Evolutionary conservation across 139 green algal species (phyloP).

Genomic region (Trebouxia sp.): DNA sequence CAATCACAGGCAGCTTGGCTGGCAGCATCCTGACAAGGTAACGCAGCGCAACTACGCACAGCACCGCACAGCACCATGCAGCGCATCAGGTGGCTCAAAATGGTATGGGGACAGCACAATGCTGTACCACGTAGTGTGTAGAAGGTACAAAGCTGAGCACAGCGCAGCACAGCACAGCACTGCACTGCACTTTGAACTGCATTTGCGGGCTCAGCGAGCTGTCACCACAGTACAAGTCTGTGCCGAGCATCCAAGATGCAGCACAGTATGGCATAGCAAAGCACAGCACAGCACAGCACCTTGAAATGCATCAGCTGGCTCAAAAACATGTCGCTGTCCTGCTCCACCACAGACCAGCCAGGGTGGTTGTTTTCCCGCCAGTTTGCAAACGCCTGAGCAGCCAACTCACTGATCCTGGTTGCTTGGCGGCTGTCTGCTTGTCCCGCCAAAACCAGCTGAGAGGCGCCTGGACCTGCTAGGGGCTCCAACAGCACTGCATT

Average conservation of each 20-base stretch:
- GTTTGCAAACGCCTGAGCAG: not conserved
- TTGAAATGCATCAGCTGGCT: not conserved
- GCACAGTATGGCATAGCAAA: not conserved
- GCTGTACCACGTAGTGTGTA: too few species aligned
- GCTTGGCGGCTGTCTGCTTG: not conserved
- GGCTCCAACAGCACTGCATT: slow-evolving; percentile 1
- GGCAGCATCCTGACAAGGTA: too few species aligned
- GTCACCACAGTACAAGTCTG: not conserved
- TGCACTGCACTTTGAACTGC: not conserved
- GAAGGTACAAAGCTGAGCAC: not conserved
- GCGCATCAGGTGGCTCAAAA: too few species aligned
- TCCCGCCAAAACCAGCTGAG: not conserved
- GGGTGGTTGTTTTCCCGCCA: not conserved
- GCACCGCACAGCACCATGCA: too few species aligned
- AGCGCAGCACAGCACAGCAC: slow-evolving; percentile 2
- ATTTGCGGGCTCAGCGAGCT: too few species aligned
- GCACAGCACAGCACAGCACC: not conserved
- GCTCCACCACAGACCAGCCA: not conserved
- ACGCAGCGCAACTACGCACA: too few species aligned
- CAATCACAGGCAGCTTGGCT: too few species aligned
- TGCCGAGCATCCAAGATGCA: not conserved
- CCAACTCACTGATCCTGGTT: not conserved
- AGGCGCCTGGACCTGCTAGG: not conserved
- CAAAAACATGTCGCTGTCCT: not conserved
- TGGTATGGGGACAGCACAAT: too few species aligned